These are phyloP conservation scores for Cercospora canescens DNA, from an alignment of 2,329 filamentous ascomycete species.

Conservation along the genomic window DNA sequence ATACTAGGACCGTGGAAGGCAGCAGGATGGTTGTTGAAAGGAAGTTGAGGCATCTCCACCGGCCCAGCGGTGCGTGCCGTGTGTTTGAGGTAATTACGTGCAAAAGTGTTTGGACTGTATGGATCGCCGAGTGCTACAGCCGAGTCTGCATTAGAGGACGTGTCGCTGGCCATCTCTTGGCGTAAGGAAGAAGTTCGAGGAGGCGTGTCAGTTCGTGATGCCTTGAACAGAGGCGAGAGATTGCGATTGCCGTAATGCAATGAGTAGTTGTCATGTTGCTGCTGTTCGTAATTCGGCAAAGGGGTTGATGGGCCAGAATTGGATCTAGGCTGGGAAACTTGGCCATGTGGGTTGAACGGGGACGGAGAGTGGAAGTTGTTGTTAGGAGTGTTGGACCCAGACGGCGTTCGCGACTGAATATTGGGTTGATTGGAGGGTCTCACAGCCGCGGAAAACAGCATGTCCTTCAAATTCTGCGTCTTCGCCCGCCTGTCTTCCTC, in stretches of 20 bases:
- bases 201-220: conserved; percentile 44
- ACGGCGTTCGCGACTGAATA: conserved; percentile 21
- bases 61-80: conserved; percentile 30
- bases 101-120: conserved; percentile 29
- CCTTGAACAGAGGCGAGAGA: conserved; percentile 52
- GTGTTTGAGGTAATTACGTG: conserved; percentile 36
- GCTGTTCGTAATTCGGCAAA: conserved; percentile 26
- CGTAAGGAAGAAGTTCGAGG: conserved; percentile 46
- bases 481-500: conserved; percentile 53
- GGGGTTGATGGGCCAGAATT: conserved; percentile 32
- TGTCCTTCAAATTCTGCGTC: conserved; percentile 46
- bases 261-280: conserved; percentile 29
- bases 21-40: conserved; percentile 17
- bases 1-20: conserved; percentile 7
- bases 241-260: conserved; percentile 49
- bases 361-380: conserved; percentile 37
- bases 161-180: conserved; percentile 39
- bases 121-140: conserved; percentile 15
- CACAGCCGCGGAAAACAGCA: conserved; percentile 39
- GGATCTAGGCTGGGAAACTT: background rate
- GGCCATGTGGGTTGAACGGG: conserved; percentile 37
- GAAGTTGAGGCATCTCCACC: conserved; percentile 22
- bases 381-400: conserved; percentile 21
- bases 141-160: conserved; percentile 17
- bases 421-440: conserved; percentile 22